phyloP scores from a whole-genome alignment of 2,329 filamentous ascomycete species.

The Graphilbum ipis-grandicollis region DNA sequence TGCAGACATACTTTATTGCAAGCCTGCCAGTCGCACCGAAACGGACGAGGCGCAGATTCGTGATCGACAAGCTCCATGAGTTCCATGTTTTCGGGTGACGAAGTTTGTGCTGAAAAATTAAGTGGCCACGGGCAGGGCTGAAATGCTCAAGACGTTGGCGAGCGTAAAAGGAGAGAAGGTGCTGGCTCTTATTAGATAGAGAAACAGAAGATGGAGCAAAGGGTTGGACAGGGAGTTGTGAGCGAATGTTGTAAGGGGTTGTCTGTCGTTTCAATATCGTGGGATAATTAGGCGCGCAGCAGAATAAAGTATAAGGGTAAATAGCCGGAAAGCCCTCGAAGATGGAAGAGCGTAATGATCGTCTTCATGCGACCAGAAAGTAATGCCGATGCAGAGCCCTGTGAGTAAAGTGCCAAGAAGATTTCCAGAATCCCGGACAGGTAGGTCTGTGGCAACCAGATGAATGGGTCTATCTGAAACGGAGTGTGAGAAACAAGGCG shows the following conservation, averaged over 20 bases:
- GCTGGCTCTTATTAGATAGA: not conserved
- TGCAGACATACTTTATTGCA: constrained; percentile 37
- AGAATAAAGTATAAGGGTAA: not conserved
- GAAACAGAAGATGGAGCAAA: too few species aligned
- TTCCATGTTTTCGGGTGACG: constrained; percentile 30
- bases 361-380: constrained; percentile 10
- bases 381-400: constrained; percentile 1
- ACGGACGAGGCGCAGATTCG: constrained; percentile 43
- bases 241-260: too few species aligned
- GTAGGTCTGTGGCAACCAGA: not conserved
- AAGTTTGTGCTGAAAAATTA: not conserved
- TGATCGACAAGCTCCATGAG: constrained; percentile 48
- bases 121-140: not conserved
- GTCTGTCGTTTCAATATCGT: not conserved
- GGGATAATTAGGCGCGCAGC: not conserved
- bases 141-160: constrained; percentile 3
- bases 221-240: too few species aligned
- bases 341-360: constrained; percentile 7
- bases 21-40: constrained; percentile 44
- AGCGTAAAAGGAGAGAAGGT: too few species aligned
- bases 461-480: too few species aligned
- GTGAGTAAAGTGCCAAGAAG: not conserved
- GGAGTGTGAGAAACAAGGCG: too few species aligned
- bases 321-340: constrained; percentile 5
- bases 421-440: not conserved